A percentile compares a stretch with the other conserved stretches of the same genome.
phyloP scores from a whole-genome alignment of 2,329 filamentous ascomycete genomes.

The Cladosporium oxysporum region DNA sequence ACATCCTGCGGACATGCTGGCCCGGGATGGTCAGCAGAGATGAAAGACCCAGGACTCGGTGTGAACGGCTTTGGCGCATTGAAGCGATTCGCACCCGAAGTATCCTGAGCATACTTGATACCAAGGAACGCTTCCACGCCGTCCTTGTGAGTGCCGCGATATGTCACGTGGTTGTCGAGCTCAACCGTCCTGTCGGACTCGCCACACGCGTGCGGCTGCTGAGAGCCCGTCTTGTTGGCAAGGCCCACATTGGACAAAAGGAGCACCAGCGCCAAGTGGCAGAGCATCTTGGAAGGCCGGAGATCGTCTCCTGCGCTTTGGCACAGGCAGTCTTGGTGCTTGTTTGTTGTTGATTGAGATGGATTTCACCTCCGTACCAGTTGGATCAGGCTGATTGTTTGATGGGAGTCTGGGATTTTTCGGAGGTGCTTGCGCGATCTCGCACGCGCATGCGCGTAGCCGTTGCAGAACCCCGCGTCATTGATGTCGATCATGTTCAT shows the following conservation, averaged over 20 bases:
- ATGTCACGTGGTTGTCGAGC: conserved; percentile 24
- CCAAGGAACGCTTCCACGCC: conserved; percentile 39
- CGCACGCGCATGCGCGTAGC: neutral
- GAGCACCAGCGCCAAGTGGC: conserved; percentile 4
- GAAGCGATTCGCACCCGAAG: conserved; percentile 36
- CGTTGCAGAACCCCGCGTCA: neutral
- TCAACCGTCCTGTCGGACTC: conserved; percentile 8
- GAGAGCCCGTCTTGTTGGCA: neutral
- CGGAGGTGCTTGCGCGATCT: neutral
- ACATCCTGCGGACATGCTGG: conserved; percentile 36
- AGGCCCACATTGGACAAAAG: neutral
- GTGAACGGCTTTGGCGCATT: conserved; percentile 32
- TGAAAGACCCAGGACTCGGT: conserved; percentile 25
- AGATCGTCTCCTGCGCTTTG: neutral
- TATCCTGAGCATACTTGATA: conserved; percentile 38
- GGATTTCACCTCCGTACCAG: neutral
- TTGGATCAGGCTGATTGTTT: neutral
- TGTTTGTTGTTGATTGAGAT: neutral
- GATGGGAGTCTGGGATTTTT: neutral
- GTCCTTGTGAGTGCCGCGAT: conserved; percentile 30
- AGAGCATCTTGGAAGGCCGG: neutral
- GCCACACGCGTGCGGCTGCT: neutral
- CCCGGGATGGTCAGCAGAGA: conserved; percentile 34
- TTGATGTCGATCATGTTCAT: conserved; percentile 9
- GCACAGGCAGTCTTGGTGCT: neutral